A percentile compares a stretch with the other conserved stretches of the same genome.
These are phyloP conservation scores for Pseudogymnoascus sp. DNA, from an alignment of 2,329 filamentous ascomycete species.

Conservation along the genomic window DNA sequence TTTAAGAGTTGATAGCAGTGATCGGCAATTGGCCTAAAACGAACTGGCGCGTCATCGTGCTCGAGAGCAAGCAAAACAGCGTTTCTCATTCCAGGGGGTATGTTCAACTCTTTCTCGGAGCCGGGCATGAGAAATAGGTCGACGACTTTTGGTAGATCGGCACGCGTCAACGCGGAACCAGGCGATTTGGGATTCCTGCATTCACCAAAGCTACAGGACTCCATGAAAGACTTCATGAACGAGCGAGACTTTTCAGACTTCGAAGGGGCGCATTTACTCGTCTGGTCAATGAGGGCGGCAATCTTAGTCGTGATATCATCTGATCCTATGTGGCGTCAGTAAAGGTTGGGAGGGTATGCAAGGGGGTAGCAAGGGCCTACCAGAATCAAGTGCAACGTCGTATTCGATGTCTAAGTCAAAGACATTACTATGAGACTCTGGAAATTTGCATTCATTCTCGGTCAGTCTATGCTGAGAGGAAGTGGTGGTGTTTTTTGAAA, in stretches of 20 bases:
- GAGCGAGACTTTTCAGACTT: not conserved
- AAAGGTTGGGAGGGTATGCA: not conserved
- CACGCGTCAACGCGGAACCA: constrained; percentile 2
- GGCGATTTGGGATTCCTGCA: not conserved
- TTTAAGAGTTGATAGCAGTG: constrained; percentile 40
- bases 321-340: not conserved
- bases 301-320: not conserved
- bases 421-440: not conserved
- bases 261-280: not conserved
- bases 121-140: constrained; percentile 35
- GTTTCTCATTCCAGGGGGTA: constrained; percentile 36
- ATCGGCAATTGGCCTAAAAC: constrained; percentile 37
- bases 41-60: constrained; percentile 30
- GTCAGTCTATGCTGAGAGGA: not conserved
- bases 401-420: not conserved
- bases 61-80: constrained; percentile 32
- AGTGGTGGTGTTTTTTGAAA: not conserved
- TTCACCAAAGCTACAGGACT: not conserved
- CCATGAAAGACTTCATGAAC: not conserved
- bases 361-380: not conserved
- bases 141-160: constrained; percentile 35
- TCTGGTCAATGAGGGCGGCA: not conserved
- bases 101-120: constrained; percentile 40
- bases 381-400: not conserved
- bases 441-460: not conserved